Conservation (phyloP, 768 basidiomycete species). For the Steccherinum ochraceum region DNA sequence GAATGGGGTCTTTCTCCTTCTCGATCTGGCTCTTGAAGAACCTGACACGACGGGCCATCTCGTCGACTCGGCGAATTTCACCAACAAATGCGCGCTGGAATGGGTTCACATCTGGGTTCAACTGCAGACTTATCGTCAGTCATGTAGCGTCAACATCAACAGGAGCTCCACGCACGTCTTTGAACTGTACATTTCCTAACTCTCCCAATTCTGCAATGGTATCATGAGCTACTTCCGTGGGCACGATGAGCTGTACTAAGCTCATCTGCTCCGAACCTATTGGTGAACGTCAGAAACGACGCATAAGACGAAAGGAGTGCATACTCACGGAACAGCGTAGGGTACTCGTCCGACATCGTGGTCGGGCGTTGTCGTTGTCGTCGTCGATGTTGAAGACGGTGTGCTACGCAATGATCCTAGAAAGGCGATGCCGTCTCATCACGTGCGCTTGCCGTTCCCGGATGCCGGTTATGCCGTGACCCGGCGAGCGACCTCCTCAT, state of each 20-base stretch:
- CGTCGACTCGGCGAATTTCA: conserved; percentile 91
- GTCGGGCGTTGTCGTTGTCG: conserved; percentile 29
- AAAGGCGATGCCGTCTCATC: no score
- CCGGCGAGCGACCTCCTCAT: no score
- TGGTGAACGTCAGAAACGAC: conserved; percentile 1
- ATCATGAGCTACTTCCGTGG: conserved; percentile 95
- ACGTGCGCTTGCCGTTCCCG: no score
- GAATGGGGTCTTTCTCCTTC: conserved; percentile 77
- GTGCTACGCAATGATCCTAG: no score
- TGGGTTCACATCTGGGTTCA: conserved; percentile 92
- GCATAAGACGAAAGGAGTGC: not conserved
- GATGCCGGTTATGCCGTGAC: no score
- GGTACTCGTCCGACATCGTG: conserved; percentile 72
- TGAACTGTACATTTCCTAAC: conserved; percentile 93
- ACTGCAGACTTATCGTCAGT: conserved; percentile 35
- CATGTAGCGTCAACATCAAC: not conserved
- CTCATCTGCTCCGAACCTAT: conserved; percentile 98
- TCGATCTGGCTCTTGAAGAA: conserved; percentile 85
- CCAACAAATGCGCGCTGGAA: conserved; percentile 98
- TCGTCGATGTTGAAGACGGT: not conserved
- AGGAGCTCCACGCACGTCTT: conserved; percentile 62
- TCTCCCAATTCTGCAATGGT: conserved; percentile 94
- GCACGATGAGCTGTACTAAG: conserved; percentile 94
- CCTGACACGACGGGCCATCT: conserved; percentile 91
- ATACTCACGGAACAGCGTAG: conserved; percentile 74